phyloP scores from a whole-genome alignment of 495 filamentous ascomycete species.

The Aspergillus egyptiacus region DNA sequence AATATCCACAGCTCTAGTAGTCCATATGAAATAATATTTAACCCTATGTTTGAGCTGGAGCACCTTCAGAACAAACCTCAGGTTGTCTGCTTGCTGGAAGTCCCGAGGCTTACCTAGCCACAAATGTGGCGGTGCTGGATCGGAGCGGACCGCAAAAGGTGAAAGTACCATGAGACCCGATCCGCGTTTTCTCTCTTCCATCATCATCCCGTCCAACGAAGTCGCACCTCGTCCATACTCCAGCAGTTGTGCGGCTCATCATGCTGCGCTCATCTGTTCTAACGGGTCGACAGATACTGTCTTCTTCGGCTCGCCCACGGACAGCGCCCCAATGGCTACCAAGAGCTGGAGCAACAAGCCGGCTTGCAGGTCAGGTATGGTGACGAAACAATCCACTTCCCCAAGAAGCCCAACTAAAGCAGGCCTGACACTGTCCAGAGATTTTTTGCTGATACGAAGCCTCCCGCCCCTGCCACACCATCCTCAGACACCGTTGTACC shows the following conservation, averaged over 20 bases:
- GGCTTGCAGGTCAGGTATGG: slow-evolving; percentile 41
- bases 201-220: slow-evolving; percentile 29
- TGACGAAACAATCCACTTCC: slow-evolving; percentile 8
- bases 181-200: slow-evolving; percentile 28
- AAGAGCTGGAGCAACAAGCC: slow-evolving; percentile 38
- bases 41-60: no score
- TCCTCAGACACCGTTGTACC: slow-evolving; percentile 51
- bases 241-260: slow-evolving; percentile 42
- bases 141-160: slow-evolving; percentile 44
- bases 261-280: slow-evolving; percentile 48
- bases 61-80: no score
- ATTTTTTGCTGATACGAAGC: slow-evolving; percentile 42
- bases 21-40: no score
- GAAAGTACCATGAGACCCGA: slow-evolving; percentile 33
- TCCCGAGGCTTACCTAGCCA: slow-evolving; percentile 18
- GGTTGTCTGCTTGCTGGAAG: no score
- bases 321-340: slow-evolving; percentile 43
- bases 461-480: slow-evolving; percentile 39
- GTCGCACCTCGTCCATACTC: slow-evolving; percentile 24
- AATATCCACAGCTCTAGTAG: no score
- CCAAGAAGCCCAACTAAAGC: background rate
- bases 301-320: slow-evolving; percentile 38
- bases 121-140: slow-evolving; percentile 33
- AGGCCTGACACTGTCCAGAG: slow-evolving; percentile 21
- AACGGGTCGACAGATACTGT: slow-evolving; percentile 41